Evolutionary conservation across 2,329 filamentous ascomycete genomes (phyloP), one percentile per base, ranked within the genome.

Genomic region (Nigrospora oryzae): DNA sequence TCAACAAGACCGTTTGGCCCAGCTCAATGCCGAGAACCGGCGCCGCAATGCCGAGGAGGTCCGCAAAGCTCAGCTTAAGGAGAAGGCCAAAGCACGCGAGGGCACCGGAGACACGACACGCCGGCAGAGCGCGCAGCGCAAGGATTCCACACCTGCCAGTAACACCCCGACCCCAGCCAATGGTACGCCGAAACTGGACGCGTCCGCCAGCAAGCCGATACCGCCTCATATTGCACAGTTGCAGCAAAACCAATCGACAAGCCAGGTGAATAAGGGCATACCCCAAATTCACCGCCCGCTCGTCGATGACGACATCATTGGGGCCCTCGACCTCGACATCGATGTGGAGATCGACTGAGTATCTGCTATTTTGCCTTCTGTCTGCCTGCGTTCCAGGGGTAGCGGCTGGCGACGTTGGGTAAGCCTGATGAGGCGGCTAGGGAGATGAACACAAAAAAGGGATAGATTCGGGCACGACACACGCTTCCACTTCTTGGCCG

Each of bases 301-400:
- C 46, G 84, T 86, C 71, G 90, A 95, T 50, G 93, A 97, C 59
- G 93, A 97, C 59, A 85, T 96, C 45, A 91, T 97, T 63, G 89
- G 85, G 1, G 77, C 82, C 23, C 71, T 97, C 70, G 93, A 97
- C 62, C 68, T 97, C 55, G 91, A 89, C 28, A 89, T 97, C 61
- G 91, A 97, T 55, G 83, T 95, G 56, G 89, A 95, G 53, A 88
- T 95, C 54, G 88, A 70, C 55, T 66, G 35, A 48, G 28, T 28
- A 7, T 28, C 23, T 28, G 23, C 23, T 10, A 28, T 28, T 28
- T 6, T 10, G 5, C 10, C 23, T 28, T 7, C 23, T 28, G 23
- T 10, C 23, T 10, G 23, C 23, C 7, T 7, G 8, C 23, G 7
- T 5, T 7, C 8, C 8, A 10, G 23, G 5, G 8, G 23, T 7